Evolutionary conservation across 2,329 filamentous ascomycete genomes (phyloP), one percentile per base, ranked within the genome.

Genomic region (Malbranchea cinnamomea): DNA sequence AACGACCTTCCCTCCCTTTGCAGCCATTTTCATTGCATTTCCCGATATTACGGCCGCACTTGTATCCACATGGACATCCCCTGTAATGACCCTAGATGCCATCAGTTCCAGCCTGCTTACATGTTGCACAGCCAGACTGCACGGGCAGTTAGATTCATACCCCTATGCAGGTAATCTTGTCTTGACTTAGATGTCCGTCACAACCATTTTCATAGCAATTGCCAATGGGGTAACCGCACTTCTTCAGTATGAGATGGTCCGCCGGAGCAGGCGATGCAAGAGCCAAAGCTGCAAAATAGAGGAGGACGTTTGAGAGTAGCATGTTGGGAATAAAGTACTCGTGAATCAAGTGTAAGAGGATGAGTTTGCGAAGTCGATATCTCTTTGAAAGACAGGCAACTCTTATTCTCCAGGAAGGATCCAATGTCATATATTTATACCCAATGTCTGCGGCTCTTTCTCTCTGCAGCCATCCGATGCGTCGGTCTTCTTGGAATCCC

Each of bases 131-230:
- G 4, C 3, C 15, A 14, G 8, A 12, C 5, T 5, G 10, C n/a
- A 11, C 16, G n/a, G n/a, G n/a, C n/a, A n/a, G n/a, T n/a, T n/a
- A n/a, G n/a, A 31, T 31, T 16, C 34, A 22, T 33, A 36, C 34
- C 19, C 30, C 29, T 13, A 27, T 33, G 26, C 34, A 36, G 18
- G 34, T 36, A 19, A 36, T 36, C 17, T 19, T 36, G 15, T 36
- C 12, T 7, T 4, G 6, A 15, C 34, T 36, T 18, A 36, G 19
- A 23, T 36, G 30, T 23, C 34, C 34, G n/a, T 36, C 26, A 27
- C 34, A 36, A 27, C 30, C 16, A 17, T 36, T 36, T 4, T 36
- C 30, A 7, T 36, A 36, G 26, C 34, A 36, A 27, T 36, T 36
- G n/a, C 34, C 34, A 17, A 32, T 36, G n/a, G 30, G 30, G 11